Conservation (phyloP, 164 flowering plant genomes). For the Euptelea pleiosperma region DNA sequence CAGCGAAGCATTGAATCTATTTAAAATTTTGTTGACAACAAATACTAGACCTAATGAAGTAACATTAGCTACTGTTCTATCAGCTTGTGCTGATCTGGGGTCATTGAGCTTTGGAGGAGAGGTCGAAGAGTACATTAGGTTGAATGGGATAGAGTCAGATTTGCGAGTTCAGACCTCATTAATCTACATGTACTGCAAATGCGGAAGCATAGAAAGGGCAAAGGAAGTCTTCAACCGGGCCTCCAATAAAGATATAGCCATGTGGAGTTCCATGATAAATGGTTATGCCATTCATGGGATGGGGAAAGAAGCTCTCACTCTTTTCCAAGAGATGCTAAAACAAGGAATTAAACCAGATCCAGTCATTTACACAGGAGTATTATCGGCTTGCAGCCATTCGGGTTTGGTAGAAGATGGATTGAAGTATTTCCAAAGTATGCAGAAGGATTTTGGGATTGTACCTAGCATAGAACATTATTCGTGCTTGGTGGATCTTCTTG, state of each 20-base stretch:
- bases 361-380: slow-evolving; percentile 26
- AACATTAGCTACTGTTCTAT: slow-evolving; percentile 28
- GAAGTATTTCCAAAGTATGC: slow-evolving; percentile 30
- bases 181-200: slow-evolving; percentile 41
- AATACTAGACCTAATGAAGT: slow-evolving; percentile 28
- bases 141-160: slow-evolving; percentile 24
- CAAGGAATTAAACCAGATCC: slow-evolving; percentile 29
- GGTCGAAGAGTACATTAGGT: slow-evolving; percentile 27
- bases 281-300: slow-evolving; percentile 37
- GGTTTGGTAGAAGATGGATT: slow-evolving; percentile 35
- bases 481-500: slow-evolving; percentile 29
- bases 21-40: slow-evolving; percentile 18
- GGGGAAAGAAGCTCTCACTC: slow-evolving; percentile 34
- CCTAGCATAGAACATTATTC: slow-evolving; percentile 34
- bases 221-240: slow-evolving; percentile 24
- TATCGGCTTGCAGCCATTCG: slow-evolving; percentile 38
- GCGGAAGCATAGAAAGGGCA: slow-evolving; percentile 37
- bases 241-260: slow-evolving; percentile 29
- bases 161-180: slow-evolving; percentile 33
- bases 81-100: slow-evolving; percentile 47
- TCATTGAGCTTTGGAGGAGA: slow-evolving; percentile 30
- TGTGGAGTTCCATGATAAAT: slow-evolving; percentile 45
- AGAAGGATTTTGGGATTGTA: slow-evolving; percentile 25
- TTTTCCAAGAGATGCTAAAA: slow-evolving; percentile 28
- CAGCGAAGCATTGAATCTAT: slow-evolving; percentile 31